Evolutionary conservation across 1,284 basidiomycete species (phyloP).

Genomic region (Lignosus rhinocerotis): DNA sequence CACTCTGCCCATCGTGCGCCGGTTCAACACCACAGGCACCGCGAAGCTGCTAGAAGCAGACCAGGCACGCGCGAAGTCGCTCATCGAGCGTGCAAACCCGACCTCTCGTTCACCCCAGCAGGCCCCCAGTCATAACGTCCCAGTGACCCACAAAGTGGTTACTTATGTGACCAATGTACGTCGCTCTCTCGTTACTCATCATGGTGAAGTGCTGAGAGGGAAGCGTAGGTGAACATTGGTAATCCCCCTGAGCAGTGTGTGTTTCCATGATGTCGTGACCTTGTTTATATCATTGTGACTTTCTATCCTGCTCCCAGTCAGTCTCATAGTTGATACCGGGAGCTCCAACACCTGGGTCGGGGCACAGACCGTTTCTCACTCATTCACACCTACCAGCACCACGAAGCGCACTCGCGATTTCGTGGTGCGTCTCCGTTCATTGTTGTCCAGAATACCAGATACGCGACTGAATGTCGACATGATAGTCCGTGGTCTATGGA

Average conservation of each 20-base stretch:
- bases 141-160: constrained; percentile 17
- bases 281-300: not conserved
- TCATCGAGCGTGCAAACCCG: not conserved
- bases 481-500: constrained; percentile 45
- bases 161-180: constrained; percentile 23
- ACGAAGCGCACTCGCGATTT: constrained; percentile 26
- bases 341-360: constrained; percentile 64
- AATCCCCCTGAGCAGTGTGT: constrained; percentile 23
- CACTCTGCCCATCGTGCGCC: constrained; percentile 18
- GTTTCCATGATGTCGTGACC: not conserved
- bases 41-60: constrained; percentile 17
- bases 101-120: not conserved
- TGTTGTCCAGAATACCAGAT: not conserved
- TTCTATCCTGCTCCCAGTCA: not conserved
- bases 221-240: constrained; percentile 19
- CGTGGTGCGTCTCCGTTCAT: not conserved
- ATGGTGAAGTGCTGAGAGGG: not conserved
- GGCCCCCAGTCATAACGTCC: not conserved
- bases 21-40: constrained; percentile 16
- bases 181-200: not conserved
- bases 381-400: constrained; percentile 44
- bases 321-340: constrained; percentile 19
- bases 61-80: constrained; percentile 18
- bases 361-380: constrained; percentile 31
- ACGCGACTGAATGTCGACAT: not conserved